Evolutionary conservation across 208 protist genomes (phyloP), one percentile per base, ranked within the genome.

Genomic region (Wallacemonas collosoma): DNA sequence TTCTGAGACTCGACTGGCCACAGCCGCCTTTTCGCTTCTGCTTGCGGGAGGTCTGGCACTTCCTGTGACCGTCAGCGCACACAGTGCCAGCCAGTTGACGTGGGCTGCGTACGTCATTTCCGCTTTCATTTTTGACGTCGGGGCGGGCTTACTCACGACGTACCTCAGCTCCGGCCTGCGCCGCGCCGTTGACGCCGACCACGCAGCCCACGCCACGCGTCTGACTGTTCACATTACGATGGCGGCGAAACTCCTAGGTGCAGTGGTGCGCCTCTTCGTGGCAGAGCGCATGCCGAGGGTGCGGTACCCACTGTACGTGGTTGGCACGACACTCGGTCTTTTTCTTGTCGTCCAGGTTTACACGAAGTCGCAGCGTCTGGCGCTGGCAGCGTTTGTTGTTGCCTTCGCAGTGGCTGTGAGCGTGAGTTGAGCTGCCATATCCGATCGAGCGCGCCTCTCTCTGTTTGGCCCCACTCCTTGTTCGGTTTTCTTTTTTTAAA

Each of bases 101-200:
- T 69, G 50, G 48, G 44, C 71, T 45, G 88, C 83, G 43, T 85
- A 88, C 58, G 14, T 77, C 36, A 55, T 70, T 0, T 74, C 79
- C 2, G 55, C 75, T n/a, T 7, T 83, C 2, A 67, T 82, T 35
- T 76, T 84, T 4, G 87, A 92, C 64, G 51, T 88, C 6, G 77
- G 83, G 3, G 79, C 77, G 7, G 77, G 71, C 3, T 39, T 61
- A 6, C 41, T 63, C n/a, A 15, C 56, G 4, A 39, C 54, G 54
- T 14, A 51, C 67, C 43, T 72, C 15, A 47, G 8, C 14, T 14
- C 50, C 8, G 26, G 47, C 2, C 44, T 72, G 14, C 50, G 68
- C 14, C 6, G 0, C 6, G 38, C 17, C 3, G 40, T 36, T 40
- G 9, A 35, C 38, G n/a, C 68, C 14, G 35, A 7, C 5, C 12